Evolutionary conservation across 495 filamentous ascomycete genomes (phyloP).

Genomic region (Darksidea phi): DNA sequence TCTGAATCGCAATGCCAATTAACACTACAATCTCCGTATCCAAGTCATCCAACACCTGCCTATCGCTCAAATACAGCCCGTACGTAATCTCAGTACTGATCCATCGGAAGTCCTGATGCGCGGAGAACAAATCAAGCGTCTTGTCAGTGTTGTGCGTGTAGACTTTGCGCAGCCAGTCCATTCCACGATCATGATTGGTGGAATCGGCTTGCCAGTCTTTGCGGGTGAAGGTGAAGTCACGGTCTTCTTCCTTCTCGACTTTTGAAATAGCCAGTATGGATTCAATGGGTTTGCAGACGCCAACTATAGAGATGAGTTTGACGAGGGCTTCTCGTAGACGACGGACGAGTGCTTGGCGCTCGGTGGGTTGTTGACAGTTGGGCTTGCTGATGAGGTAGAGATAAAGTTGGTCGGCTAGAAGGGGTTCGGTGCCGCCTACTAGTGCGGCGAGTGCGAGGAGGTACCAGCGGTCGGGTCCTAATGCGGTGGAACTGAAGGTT

Average conservation of each 20-base stretch:
- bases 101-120: slow-evolving; percentile 53
- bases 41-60: slow-evolving; percentile 51
- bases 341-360: slow-evolving; percentile 50
- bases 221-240: slow-evolving; percentile 50
- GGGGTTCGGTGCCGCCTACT: slow-evolving; percentile 49
- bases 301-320: slow-evolving; percentile 52
- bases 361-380: slow-evolving; percentile 40
- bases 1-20: slow-evolving; percentile 60
- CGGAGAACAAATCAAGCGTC: slow-evolving; percentile 48
- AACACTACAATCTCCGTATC: slow-evolving; percentile 58
- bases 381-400: slow-evolving; percentile 50
- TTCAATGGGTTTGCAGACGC: slow-evolving; percentile 56
- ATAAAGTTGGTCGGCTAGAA: slow-evolving; percentile 52
- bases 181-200: slow-evolving; percentile 49
- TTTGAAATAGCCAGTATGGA: slow-evolving; percentile 50
- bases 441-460: slow-evolving; percentile 41
- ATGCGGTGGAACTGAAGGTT: background rate
- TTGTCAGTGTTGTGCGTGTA: slow-evolving; percentile 43
- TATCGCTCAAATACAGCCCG: slow-evolving; percentile 58
- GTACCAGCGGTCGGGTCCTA: slow-evolving; percentile 15
- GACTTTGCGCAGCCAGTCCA: slow-evolving; percentile 50
- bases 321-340: slow-evolving; percentile 55
- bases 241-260: slow-evolving; percentile 52
- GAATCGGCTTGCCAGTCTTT: slow-evolving; percentile 48
- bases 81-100: slow-evolving; percentile 52